These are phyloP conservation scores for Dactylellina drechsleri DNA, from an alignment of 2,329 filamentous ascomycete genomes.

Conservation along the genomic window DNA sequence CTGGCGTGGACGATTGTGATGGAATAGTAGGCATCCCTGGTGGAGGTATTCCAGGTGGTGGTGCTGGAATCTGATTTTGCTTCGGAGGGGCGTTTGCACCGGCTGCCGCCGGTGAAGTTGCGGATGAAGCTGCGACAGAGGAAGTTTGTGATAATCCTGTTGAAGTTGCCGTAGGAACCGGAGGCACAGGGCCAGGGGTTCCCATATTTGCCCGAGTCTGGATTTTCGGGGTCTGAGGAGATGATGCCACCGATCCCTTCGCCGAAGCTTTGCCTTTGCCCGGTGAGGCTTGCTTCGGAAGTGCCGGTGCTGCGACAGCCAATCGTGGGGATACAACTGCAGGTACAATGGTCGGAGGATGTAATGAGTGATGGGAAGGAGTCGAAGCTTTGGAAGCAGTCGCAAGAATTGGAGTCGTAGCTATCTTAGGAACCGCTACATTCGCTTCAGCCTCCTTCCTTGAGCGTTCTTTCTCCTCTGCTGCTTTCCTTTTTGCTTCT, in stretches of 20 bases:
- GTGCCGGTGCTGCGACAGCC: constrained; percentile 78
- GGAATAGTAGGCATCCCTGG: constrained; percentile 72
- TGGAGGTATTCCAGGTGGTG: constrained; percentile 31
- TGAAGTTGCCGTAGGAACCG: background rate
- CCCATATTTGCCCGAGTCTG: constrained; percentile 70
- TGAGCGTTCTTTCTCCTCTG: constrained; percentile 65
- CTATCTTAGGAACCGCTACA: constrained; percentile 63
- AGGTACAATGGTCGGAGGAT: constrained; percentile 64
- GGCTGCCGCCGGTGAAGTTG: constrained; percentile 67
- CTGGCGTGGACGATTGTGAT: constrained; percentile 68
- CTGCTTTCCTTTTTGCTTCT: constrained; percentile 62
- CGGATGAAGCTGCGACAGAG: constrained; percentile 39
- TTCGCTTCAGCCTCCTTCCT: constrained; percentile 70
- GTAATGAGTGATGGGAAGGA: constrained; percentile 67
- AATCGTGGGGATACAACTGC: constrained; percentile 77
- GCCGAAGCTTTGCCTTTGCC: constrained; percentile 79
- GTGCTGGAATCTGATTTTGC: constrained; percentile 62
- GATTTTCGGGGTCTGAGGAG: constrained; percentile 69
- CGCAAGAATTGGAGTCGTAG: constrained; percentile 70
- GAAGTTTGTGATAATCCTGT: constrained; percentile 10
- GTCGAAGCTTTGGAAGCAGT: constrained; percentile 56
- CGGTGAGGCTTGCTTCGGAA: constrained; percentile 81
- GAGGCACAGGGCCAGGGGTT: constrained; percentile 62
- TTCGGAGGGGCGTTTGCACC: constrained; percentile 56
- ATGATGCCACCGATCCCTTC: constrained; percentile 57